Evolutionary conservation across 2,329 filamentous ascomycete genomes (phyloP).

Genomic region (Verticillium albo-atrum): DNA sequence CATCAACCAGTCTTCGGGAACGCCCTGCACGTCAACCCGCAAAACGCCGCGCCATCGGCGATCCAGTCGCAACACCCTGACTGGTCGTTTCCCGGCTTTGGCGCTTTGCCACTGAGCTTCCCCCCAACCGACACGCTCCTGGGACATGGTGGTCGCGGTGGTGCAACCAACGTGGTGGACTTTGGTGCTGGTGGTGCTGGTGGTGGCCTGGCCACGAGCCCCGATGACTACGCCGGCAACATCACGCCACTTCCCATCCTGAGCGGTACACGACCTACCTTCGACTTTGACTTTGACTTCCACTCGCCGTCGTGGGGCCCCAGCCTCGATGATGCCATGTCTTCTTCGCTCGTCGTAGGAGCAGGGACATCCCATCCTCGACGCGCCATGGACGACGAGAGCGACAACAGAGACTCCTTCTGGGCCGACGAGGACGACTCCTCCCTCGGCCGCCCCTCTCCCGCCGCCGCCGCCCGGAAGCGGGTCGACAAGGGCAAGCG

Average conservation of each 20-base stretch:
- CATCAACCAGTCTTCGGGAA: neutral
- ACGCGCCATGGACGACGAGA: conserved; percentile 7
- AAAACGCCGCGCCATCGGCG: neutral
- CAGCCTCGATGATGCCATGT: conserved; percentile 5
- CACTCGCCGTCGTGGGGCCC: conserved; percentile 9
- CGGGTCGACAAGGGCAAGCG: conserved; percentile 6
- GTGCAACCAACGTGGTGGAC: neutral
- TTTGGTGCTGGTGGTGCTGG: too few species aligned
- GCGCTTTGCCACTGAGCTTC: neutral
- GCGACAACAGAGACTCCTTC: conserved; percentile 4
- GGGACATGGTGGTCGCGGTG: neutral
- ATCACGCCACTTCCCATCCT: neutral
- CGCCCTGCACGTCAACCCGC: neutral
- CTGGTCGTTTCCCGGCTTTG: neutral
- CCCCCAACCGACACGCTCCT: neutral
- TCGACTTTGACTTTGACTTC: conserved; percentile 7
- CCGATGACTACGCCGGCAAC: neutral
- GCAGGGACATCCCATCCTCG: neutral
- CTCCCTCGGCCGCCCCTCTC: neutral
- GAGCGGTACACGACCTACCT: neutral
- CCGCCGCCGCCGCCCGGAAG: neutral
- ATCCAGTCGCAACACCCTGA: neutral
- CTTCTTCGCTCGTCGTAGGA: conserved; percentile 1
- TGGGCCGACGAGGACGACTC: conserved; percentile 4
- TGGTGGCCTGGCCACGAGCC: neutral